These are phyloP conservation scores for Zygoascus meyerae DNA, from an alignment of 1,139 yeast genomes.

Conservation along the genomic window DNA sequence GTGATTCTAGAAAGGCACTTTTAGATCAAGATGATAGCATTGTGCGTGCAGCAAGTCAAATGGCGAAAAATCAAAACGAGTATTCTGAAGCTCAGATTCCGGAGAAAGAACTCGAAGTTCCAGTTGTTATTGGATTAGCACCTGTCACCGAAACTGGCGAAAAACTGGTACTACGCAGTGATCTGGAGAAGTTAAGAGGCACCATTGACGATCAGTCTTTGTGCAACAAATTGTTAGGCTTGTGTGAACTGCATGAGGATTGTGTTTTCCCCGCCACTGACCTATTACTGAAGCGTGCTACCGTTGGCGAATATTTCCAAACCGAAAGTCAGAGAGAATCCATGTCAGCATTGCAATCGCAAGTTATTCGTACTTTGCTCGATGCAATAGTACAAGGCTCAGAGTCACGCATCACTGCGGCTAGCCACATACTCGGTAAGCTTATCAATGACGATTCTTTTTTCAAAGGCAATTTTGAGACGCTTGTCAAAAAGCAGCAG, in stretches of 20 bases:
- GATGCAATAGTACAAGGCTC: constrained; percentile 32
- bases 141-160: constrained; percentile 27
- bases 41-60: constrained; percentile 6
- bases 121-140: constrained; percentile 16
- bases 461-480: background rate
- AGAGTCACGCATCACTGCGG: constrained; percentile 38
- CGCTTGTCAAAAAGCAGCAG: background rate
- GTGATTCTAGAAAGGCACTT: constrained; percentile 36
- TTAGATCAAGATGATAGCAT: constrained; percentile 17
- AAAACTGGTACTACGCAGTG: constrained; percentile 36
- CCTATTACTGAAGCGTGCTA: constrained; percentile 38
- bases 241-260: constrained; percentile 49
- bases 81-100: background rate
- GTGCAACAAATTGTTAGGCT: constrained; percentile 43
- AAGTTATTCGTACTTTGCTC: constrained; percentile 35
- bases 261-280: constrained; percentile 46
- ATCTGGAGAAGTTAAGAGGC: constrained; percentile 39
- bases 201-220: constrained; percentile 25
- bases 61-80: background rate
- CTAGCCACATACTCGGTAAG: constrained; percentile 42
- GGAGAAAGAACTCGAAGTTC: background rate
- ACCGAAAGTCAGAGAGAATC: constrained; percentile 20
- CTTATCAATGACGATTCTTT: constrained; percentile 23
- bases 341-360: constrained; percentile 17
- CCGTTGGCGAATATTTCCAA: constrained; percentile 16